phyloP scores from a whole-genome alignment of 164 flowering plant genomes.

The Annona squamosa region DNA sequence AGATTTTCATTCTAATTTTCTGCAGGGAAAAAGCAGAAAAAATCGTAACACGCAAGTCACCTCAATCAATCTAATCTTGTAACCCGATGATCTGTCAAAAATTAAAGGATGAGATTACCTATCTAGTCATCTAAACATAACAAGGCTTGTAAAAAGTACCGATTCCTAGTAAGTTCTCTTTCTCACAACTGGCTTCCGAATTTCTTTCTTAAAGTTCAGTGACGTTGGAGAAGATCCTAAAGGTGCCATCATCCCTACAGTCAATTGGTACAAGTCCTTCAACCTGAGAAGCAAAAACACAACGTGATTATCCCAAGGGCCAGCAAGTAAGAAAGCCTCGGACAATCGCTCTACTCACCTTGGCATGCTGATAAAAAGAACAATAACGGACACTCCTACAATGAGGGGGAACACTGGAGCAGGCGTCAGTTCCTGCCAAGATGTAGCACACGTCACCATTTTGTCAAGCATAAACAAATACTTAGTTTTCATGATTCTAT shows the following conservation, averaged over 20 bases:
- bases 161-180: constrained; percentile 59
- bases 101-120: background rate
- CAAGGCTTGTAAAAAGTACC: background rate
- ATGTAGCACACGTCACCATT: constrained; percentile 2
- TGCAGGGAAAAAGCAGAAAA: background rate
- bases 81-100: background rate
- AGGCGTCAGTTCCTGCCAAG: constrained; percentile 74
- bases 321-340: background rate
- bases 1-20: background rate
- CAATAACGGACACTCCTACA: constrained; percentile 64
- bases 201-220: constrained; percentile 39
- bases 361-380: constrained; percentile 73
- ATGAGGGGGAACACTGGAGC: constrained; percentile 86
- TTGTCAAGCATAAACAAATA: background rate
- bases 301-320: background rate
- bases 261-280: constrained; percentile 62
- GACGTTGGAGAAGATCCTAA: constrained; percentile 32
- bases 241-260: constrained; percentile 28
- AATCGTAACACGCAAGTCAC: background rate
- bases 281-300: constrained; percentile 33
- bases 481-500: background rate
- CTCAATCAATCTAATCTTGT: background rate
- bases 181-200: constrained; percentile 44
- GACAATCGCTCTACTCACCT: constrained; percentile 37
- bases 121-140: background rate